These are phyloP conservation scores for Adenanthera pavonina DNA, from an alignment of 306 rosid genomes.

Conservation along the genomic window DNA sequence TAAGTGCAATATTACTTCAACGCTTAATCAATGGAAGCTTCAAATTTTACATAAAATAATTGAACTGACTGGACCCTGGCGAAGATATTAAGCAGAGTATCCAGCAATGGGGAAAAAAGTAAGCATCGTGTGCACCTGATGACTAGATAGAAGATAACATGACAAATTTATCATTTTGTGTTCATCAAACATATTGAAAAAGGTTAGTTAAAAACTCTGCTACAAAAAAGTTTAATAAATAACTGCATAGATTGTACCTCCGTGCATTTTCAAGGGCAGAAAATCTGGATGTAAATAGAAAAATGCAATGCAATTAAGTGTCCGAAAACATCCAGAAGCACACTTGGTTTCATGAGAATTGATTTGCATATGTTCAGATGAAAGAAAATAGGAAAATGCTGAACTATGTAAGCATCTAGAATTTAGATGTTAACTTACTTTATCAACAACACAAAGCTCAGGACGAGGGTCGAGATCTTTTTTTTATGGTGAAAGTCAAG, in stretches of 20 bases:
- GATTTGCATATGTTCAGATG: background rate
- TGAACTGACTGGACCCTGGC: background rate
- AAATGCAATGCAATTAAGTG: background rate
- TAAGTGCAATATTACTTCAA: slow-evolving; percentile 13
- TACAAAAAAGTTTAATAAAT: background rate
- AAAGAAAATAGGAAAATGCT: background rate
- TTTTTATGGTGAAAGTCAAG: background rate
- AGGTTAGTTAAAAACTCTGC: background rate
- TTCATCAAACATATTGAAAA: background rate
- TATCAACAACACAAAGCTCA: slow-evolving; percentile 9
- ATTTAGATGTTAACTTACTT: slow-evolving; percentile 31
- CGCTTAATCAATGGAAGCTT: slow-evolving; percentile 29
- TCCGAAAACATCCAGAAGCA: background rate
- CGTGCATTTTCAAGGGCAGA: background rate
- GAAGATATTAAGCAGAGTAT: slow-evolving; percentile 1
- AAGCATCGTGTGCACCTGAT: background rate
- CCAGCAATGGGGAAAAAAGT: background rate
- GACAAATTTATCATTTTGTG: background rate
- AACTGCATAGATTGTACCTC: background rate
- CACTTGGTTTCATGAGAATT: background rate
- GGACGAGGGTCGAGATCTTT: background rate
- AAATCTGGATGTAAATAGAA: background rate
- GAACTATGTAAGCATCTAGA: slow-evolving; percentile 16
- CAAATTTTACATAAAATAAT: slow-evolving; percentile 2
- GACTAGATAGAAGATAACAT: background rate